phyloP scores from a whole-genome alignment of 2,329 filamentous ascomycete species.

The Sporothrix schenckii region DNA sequence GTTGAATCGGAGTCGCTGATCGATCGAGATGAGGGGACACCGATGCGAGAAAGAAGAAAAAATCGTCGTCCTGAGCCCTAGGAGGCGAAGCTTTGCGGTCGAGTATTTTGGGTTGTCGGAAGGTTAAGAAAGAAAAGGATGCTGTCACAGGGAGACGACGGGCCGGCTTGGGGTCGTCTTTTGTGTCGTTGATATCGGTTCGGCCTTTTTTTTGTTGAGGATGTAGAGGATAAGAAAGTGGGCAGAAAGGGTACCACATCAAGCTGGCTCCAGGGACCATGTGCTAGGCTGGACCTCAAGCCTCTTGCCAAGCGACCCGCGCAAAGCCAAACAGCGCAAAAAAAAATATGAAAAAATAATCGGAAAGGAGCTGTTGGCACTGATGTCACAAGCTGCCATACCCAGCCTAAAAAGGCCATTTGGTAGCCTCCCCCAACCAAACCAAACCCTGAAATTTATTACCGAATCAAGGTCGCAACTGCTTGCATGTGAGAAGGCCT shows the following conservation, averaged over 20 bases:
- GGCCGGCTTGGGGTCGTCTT: neutral
- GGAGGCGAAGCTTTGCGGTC: neutral
- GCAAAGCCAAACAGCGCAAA: slow-evolving; percentile 1
- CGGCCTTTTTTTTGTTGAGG: slow-evolving; percentile 17
- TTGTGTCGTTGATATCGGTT: neutral
- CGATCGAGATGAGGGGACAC: slow-evolving; percentile 1
- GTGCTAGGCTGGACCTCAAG: slow-evolving; percentile 12
- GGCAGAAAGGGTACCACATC: slow-evolving; percentile 16
- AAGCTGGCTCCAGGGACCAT: slow-evolving; percentile 1
- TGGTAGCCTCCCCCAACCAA: neutral
- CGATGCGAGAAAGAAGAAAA: neutral
- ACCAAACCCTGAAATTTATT: neutral
- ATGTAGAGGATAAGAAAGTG: neutral
- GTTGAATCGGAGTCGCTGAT: neutral
- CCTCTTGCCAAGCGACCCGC: slow-evolving; percentile 25
- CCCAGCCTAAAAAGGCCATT: neutral
- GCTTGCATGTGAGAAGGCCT: slow-evolving; percentile 25
- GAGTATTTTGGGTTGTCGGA: neutral
- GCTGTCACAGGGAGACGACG: neutral
- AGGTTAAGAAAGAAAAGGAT: neutral
- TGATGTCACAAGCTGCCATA: slow-evolving; percentile 24
- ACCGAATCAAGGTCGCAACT: slow-evolving; percentile 30
- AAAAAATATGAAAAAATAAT: neutral
- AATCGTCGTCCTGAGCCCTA: neutral
- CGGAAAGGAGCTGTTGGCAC: slow-evolving; percentile 15